A percentile compares a stretch with the other conserved stretches of the same genome.
Conservation (phyloP, 495 filamentous ascomycete genomes). For the Podospora anserina region DNA sequence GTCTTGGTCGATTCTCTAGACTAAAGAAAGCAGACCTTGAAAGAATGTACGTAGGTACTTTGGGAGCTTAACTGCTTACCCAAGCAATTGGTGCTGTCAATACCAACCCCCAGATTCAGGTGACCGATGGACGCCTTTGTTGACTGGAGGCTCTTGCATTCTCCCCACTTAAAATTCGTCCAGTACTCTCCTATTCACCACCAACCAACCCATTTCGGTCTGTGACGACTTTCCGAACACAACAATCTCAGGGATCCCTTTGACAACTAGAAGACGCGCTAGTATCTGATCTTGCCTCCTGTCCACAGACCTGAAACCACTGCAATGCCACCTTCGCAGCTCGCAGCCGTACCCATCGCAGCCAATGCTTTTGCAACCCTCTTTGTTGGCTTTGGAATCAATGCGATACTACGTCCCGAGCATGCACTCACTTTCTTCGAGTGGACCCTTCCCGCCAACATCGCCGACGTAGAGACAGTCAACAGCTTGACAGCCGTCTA, state of each 20-base stretch:
- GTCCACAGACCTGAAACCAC: not conserved
- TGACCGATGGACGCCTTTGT: not conserved
- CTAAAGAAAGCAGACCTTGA: too few species aligned
- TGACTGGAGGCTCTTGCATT: not conserved
- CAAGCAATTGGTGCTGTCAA: too few species aligned
- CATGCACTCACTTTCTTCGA: conserved; percentile 49
- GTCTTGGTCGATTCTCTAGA: too few species aligned
- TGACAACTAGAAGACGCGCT: too few species aligned
- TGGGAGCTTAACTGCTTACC: too few species aligned
- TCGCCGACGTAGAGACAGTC: not conserved
- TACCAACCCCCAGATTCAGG: not conserved
- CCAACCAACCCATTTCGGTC: too few species aligned
- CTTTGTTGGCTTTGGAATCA: conserved; percentile 49
- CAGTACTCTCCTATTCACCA: too few species aligned
- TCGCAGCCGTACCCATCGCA: conserved; percentile 21
- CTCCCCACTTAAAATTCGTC: not conserved
- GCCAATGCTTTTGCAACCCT: conserved; percentile 42
- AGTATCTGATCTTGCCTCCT: too few species aligned
- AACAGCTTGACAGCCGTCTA: conserved; percentile 44
- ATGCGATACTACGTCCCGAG: conserved; percentile 43
- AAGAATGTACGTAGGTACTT: too few species aligned
- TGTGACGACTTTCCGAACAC: too few species aligned
- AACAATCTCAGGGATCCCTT: too few species aligned
- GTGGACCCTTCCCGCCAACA: conserved; percentile 32
- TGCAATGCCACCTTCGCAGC: conserved; percentile 2